phyloP scores from a whole-genome alignment of 495 filamentous ascomycete species.

The Staphylotrichum longicolle region DNA sequence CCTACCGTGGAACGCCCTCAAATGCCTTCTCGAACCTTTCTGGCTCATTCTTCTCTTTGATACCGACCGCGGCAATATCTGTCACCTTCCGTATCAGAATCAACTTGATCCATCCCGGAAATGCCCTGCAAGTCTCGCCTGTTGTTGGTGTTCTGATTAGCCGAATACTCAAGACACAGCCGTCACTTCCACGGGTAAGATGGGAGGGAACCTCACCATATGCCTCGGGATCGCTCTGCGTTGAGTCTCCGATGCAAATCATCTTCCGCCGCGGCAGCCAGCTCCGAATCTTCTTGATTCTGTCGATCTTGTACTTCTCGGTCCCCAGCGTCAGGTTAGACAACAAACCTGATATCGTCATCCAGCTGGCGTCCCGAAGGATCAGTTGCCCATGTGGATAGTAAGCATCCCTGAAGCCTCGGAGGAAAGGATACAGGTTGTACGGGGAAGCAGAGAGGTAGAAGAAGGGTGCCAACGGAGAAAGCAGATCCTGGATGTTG shows the following conservation, averaged over 20 bases:
- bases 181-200: too few species aligned
- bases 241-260: slow-evolving; percentile 84
- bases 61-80: slow-evolving; percentile 68
- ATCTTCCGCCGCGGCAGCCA: slow-evolving; percentile 78
- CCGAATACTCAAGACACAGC: neutral
- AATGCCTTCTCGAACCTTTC: slow-evolving; percentile 83
- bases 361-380: slow-evolving; percentile 82
- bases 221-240: slow-evolving; percentile 86
- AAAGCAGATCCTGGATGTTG: slow-evolving; percentile 53
- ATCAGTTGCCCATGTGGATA: slow-evolving; percentile 78
- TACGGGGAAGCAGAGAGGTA: slow-evolving; percentile 95
- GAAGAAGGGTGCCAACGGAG: slow-evolving; percentile 71
- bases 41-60: slow-evolving; percentile 66
- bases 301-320: slow-evolving; percentile 80
- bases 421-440: slow-evolving; percentile 90
- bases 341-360: slow-evolving; percentile 78
- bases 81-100: slow-evolving; percentile 83
- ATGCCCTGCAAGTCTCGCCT: slow-evolving; percentile 41
- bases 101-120: slow-evolving; percentile 70
- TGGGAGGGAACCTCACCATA: slow-evolving; percentile 59
- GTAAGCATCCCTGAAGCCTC: slow-evolving; percentile 61
- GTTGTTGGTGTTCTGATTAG: slow-evolving; percentile 4
- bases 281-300: slow-evolving; percentile 69
- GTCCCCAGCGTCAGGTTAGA: slow-evolving; percentile 77
- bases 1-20: slow-evolving; percentile 58